These are phyloP conservation scores for Nakaseomyces glabratus DNA, from an alignment of 1,139 yeast species.

Conservation along the genomic window DNA sequence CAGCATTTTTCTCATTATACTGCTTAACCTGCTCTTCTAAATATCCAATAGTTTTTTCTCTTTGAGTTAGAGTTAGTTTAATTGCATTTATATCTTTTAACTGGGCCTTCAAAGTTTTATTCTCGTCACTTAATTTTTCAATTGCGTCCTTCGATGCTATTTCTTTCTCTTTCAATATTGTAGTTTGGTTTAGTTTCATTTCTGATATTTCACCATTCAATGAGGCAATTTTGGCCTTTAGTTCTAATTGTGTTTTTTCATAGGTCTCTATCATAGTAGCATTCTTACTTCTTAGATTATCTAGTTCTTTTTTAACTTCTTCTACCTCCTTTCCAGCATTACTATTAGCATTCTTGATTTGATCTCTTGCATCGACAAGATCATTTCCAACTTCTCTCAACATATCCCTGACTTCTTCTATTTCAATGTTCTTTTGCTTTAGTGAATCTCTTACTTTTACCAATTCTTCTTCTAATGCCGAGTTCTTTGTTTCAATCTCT, in stretches of 20 bases:
- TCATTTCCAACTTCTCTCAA: conserved; percentile 67
- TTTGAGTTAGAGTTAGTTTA: conserved; percentile 31
- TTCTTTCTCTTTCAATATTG: conserved; percentile 21
- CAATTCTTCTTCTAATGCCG: conserved; percentile 12
- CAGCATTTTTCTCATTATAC: conserved; percentile 27
- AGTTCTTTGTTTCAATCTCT: conserved; percentile 7
- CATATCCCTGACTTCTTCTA: conserved; percentile 53
- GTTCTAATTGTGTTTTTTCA: conserved; percentile 29
- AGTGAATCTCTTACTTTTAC: conserved; percentile 10
- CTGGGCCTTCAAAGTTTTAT: conserved; percentile 27
- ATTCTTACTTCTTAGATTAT: conserved; percentile 16
- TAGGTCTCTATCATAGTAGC: conserved; percentile 22
- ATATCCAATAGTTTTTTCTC: conserved; percentile 43
- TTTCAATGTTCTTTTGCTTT: conserved; percentile 24
- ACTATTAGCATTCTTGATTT: conserved; percentile 19
- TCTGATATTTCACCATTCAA: conserved; percentile 9
- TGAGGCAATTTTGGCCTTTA: conserved; percentile 15
- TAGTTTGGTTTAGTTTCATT: conserved; percentile 3
- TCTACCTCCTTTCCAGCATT: conserved; percentile 12
- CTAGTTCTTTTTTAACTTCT: conserved; percentile 15
- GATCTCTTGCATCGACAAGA: conserved; percentile 39
- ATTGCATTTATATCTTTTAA: conserved; percentile 18
- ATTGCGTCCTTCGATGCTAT: conserved; percentile 29
- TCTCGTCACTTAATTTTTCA: conserved; percentile 36
- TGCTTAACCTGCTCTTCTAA: conserved; percentile 37